A percentile compares a stretch with the other conserved stretches of the same genome.
Conservation (phyloP, 1,284 basidiomycete genomes). For the Pascua sp. region DNA sequence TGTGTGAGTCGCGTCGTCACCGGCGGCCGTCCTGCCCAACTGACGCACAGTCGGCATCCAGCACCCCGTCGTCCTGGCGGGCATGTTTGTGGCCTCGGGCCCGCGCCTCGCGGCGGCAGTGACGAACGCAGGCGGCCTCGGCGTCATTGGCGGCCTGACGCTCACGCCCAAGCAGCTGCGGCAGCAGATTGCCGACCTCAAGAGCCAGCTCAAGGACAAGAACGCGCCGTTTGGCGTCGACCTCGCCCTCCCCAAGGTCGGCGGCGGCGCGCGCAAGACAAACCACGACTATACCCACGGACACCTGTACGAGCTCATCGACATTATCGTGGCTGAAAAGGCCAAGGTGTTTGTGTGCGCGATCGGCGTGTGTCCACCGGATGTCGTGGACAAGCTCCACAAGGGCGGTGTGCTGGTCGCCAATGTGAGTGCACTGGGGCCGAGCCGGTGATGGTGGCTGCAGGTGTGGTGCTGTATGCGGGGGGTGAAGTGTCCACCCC, state of each 20-base stretch:
- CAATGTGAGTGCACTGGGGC: conserved; percentile 46
- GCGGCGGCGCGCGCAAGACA: conserved; percentile 75
- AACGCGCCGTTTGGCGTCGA: conserved; percentile 78
- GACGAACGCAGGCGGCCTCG: conserved; percentile 74
- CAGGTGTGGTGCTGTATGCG: no score
- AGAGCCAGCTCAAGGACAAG: conserved; percentile 57
- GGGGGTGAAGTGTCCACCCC: no score
- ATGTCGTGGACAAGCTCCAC: conserved; percentile 73
- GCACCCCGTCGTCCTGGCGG: conserved; percentile 80
- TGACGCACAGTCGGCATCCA: conserved; percentile 60
- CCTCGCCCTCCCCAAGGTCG: conserved; percentile 75
- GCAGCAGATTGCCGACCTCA: conserved; percentile 66
- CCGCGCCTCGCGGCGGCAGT: conserved; percentile 74
- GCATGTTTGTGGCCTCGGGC: conserved; percentile 81
- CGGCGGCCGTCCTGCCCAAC: not conserved
- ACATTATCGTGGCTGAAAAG: conserved; percentile 84
- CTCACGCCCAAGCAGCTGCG: conserved; percentile 46
- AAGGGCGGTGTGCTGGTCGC: conserved; percentile 71
- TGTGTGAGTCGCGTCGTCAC: not conserved
- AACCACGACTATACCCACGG: conserved; percentile 62
- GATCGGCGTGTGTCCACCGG: conserved; percentile 70
- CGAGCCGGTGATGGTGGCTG: conserved; percentile 34
- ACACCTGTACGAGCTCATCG: conserved; percentile 63
- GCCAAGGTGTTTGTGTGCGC: conserved; percentile 77
- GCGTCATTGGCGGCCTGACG: conserved; percentile 58